These are phyloP conservation scores for Kalmusia sp. DNA, from an alignment of 2,329 filamentous ascomycete species.

Conservation along the genomic window DNA sequence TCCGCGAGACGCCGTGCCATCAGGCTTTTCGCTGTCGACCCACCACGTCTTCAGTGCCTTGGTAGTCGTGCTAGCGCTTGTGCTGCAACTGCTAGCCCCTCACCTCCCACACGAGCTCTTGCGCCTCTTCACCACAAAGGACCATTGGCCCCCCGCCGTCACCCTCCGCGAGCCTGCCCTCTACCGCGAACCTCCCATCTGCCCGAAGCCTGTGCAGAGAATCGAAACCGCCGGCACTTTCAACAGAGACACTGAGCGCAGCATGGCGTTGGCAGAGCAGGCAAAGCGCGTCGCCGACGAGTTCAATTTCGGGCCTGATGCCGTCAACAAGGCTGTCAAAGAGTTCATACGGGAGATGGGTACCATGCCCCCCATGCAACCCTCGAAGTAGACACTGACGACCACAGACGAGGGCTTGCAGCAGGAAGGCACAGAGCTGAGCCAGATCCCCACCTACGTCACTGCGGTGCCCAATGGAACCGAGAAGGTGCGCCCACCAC, in stretches of 20 bases:
- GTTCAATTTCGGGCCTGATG: constrained; percentile 82
- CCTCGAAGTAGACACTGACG: constrained; percentile 20
- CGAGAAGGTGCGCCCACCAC: constrained; percentile 74
- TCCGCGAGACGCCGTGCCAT: constrained; percentile 11
- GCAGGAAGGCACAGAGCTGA: constrained; percentile 80
- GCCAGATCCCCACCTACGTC: constrained; percentile 97
- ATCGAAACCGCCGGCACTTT: constrained; percentile 42
- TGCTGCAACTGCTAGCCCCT: constrained; percentile 45
- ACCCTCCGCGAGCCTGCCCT: constrained; percentile 34
- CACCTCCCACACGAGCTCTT: constrained; percentile 41
- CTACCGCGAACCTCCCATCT: constrained; percentile 33
- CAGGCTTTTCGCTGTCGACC: constrained; percentile 23
- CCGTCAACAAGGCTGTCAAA: constrained; percentile 79
- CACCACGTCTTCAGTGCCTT: constrained; percentile 34
- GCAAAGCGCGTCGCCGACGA: constrained; percentile 81
- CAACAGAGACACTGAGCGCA: constrained; percentile 46
- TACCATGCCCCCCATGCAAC: constrained; percentile 40
- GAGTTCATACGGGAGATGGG: constrained; percentile 90
- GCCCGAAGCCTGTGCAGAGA: constrained; percentile 34
- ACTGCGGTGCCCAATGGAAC: constrained; percentile 96
- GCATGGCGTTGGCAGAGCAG: constrained; percentile 67
- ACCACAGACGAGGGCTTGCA: constrained; percentile 77
- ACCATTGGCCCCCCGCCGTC: constrained; percentile 23
- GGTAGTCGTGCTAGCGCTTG: constrained; percentile 43
- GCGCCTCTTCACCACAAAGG: constrained; percentile 31